phyloP scores from a whole-genome alignment of 1,284 basidiomycete genomes.

The Trametes sp. region DNA sequence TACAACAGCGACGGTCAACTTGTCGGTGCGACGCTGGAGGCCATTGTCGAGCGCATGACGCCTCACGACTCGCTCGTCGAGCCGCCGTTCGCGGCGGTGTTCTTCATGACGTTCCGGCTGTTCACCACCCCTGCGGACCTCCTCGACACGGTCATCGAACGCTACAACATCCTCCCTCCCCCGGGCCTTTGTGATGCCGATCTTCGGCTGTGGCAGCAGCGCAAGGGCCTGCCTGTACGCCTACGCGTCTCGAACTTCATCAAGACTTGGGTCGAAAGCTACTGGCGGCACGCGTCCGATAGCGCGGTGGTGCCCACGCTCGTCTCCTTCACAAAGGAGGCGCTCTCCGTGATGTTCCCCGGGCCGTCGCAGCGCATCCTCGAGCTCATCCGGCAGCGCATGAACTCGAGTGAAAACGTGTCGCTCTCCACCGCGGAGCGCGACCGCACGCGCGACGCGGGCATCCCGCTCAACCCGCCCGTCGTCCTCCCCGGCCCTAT shows the following conservation, averaged over 20 bases:
- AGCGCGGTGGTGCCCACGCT: slow-evolving; percentile 66
- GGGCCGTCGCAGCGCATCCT: slow-evolving; percentile 76
- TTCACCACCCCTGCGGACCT: slow-evolving; percentile 86
- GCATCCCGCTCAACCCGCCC: slow-evolving; percentile 73
- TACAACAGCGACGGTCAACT: slow-evolving; percentile 92
- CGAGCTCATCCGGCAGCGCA: slow-evolving; percentile 67
- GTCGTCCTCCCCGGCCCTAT: slow-evolving; percentile 46
- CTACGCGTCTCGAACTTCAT: slow-evolving; percentile 91
- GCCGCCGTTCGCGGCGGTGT: slow-evolving; percentile 84
- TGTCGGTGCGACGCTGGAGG: slow-evolving; percentile 89
- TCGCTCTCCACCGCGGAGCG: slow-evolving; percentile 64
- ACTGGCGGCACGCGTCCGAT: slow-evolving; percentile 84
- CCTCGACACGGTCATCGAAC: slow-evolving; percentile 76
- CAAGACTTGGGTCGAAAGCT: slow-evolving; percentile 91
- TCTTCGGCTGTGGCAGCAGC: slow-evolving; percentile 79
- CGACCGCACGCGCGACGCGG: slow-evolving; percentile 71
- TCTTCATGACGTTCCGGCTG: slow-evolving; percentile 96
- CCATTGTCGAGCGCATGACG: slow-evolving; percentile 96
- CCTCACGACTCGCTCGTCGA: slow-evolving; percentile 92
- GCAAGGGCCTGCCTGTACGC: slow-evolving; percentile 88
- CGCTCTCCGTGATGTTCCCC: slow-evolving; percentile 69
- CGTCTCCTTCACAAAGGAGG: slow-evolving; percentile 69
- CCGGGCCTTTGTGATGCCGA: slow-evolving; percentile 67
- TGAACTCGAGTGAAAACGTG: slow-evolving; percentile 47
- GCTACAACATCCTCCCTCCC: slow-evolving; percentile 83